Evolutionary conservation across 495 filamentous ascomycete genomes (phyloP).

Genomic region (Penicillium desertorum): DNA sequence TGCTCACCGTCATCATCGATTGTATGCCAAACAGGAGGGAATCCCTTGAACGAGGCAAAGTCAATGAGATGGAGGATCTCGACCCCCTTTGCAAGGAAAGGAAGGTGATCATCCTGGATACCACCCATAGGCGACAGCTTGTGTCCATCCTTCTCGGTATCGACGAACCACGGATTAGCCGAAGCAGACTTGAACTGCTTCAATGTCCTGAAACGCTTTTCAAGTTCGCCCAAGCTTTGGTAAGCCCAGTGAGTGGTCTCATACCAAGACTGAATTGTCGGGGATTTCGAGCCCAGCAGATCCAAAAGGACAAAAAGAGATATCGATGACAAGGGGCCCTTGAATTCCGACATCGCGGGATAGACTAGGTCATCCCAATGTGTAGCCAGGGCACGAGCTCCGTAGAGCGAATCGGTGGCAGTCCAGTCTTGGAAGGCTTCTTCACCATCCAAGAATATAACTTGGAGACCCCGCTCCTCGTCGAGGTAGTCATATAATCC

Average conservation of each 20-base stretch:
- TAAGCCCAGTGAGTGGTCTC: conserved; percentile 94
- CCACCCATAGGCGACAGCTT: conserved; percentile 46
- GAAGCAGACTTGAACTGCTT: conserved; percentile 51
- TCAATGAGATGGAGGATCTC: conserved; percentile 88
- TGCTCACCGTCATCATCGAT: conserved; percentile 82
- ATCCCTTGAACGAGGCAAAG: conserved; percentile 50
- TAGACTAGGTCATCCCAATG: conserved; percentile 67
- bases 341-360: conserved; percentile 69
- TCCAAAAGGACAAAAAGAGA: conserved; percentile 91
- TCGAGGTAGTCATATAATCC: conserved; percentile 53
- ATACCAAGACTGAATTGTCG: conserved; percentile 78
- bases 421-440: conserved; percentile 86
- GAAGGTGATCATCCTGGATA: conserved; percentile 85
- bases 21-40: conserved; percentile 85
- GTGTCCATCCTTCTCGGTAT: conserved; percentile 53
- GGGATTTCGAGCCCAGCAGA: conserved; percentile 70
- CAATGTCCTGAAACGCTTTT: conserved; percentile 64
- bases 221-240: conserved; percentile 62
- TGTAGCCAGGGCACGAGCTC: conserved; percentile 74
- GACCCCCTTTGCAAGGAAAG: conserved; percentile 82
- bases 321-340: conserved; percentile 72
- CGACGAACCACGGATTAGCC: conserved; percentile 47
- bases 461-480: conserved; percentile 80
- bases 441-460: conserved; percentile 89
- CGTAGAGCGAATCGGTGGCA: conserved; percentile 79